phyloP scores from a whole-genome alignment of 1,139 yeast genomes.

The Candida sanyaensis region DNA sequence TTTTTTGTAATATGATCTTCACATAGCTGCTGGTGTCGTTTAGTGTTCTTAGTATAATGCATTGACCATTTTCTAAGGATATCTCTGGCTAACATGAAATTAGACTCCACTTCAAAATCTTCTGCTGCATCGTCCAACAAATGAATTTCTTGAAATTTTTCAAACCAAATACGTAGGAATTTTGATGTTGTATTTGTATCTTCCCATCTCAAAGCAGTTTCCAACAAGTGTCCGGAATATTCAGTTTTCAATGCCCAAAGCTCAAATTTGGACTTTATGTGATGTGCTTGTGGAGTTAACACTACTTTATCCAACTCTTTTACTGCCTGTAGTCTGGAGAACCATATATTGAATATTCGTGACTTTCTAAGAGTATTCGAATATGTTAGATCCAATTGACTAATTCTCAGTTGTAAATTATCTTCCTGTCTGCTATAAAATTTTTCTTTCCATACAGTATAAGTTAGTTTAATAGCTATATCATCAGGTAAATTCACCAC shows the following conservation, averaged over 20 bases:
- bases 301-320: background rate
- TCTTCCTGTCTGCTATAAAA: conserved; percentile 3
- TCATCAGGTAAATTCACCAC: conserved; percentile 1
- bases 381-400: background rate
- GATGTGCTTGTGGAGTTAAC: background rate
- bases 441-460: conserved; percentile 7
- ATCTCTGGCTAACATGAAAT: conserved; percentile 26
- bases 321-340: background rate
- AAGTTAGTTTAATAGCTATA: conserved; percentile 3
- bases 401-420: background rate
- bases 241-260: conserved; percentile 12
- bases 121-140: conserved; percentile 31
- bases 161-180: conserved; percentile 13
- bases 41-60: conserved; percentile 34
- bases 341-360: conserved; percentile 4
- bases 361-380: background rate
- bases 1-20: conserved; percentile 36
- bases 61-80: conserved; percentile 41
- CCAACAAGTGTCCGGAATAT: conserved; percentile 8
- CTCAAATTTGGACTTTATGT: conserved; percentile 1
- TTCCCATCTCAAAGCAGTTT: conserved; percentile 23
- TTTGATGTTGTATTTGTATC: conserved; percentile 13
- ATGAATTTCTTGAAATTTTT: conserved; percentile 1
- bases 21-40: conserved; percentile 39
- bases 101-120: conserved; percentile 29